phyloP scores from a whole-genome alignment of 257 asterid genomes.

The Gentiana macrophylla region DNA sequence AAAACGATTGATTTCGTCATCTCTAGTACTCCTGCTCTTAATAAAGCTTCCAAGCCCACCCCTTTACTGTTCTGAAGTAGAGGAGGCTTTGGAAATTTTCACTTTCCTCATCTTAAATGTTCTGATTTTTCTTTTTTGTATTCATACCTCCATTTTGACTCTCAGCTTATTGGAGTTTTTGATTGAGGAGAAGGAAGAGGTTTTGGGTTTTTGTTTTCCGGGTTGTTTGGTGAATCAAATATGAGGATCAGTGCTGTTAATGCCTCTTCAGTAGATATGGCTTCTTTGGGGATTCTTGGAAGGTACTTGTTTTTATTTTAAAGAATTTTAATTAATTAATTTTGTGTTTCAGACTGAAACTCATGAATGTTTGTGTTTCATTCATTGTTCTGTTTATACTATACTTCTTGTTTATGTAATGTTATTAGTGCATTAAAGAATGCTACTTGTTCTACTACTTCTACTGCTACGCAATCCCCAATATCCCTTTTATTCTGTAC shows the following conservation, averaged over 20 bases:
- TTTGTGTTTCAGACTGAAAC: conserved; percentile 9
- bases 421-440: conserved; percentile 24
- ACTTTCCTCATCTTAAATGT: conserved; percentile 5
- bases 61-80: conserved; percentile 18
- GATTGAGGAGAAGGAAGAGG: conserved; percentile 13
- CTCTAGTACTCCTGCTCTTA: conserved; percentile 25
- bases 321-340: conserved; percentile 5
- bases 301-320: conserved; percentile 36
- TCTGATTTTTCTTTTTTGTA: conserved; percentile 12
- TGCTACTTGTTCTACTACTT: conserved; percentile 27
- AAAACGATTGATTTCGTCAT: conserved; percentile 29
- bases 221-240: conserved; percentile 28
- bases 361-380: conserved; percentile 9
- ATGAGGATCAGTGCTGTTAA: conserved; percentile 20
- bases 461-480: conserved; percentile 46
- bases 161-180: conserved; percentile 7
- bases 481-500: conserved; percentile 46
- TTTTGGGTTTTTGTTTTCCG: conserved; percentile 44
- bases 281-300: conserved; percentile 26
- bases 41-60: conserved; percentile 15
- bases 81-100: conserved; percentile 10
- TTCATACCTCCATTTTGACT: not conserved
- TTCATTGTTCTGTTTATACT: not conserved
- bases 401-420: conserved; percentile 21
- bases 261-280: conserved; percentile 24